Conservation (phyloP, 352 stramenopile species). For the Globisporangium cylindrosporum region DNA sequence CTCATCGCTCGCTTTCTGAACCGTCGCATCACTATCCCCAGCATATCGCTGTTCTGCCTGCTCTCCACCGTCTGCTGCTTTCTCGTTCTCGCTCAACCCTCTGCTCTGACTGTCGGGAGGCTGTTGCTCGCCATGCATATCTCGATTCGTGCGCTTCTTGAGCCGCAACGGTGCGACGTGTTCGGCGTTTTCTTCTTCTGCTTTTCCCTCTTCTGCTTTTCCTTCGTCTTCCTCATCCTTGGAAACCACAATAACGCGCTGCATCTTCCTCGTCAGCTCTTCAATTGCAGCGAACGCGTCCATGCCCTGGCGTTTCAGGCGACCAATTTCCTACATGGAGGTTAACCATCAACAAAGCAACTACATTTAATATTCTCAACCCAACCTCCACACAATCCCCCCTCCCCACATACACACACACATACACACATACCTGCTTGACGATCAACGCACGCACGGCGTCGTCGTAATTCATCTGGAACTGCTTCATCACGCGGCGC, state of each 20-base stretch:
- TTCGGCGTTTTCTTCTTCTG: conserved; percentile 6
- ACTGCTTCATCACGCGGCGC: conserved; percentile 76
- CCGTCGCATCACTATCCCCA: conserved; percentile 2
- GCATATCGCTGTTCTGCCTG: background rate
- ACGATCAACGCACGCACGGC: conserved; percentile 81
- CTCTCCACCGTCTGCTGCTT: background rate
- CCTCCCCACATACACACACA: background rate
- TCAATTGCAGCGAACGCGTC: conserved; percentile 85
- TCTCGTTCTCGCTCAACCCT: background rate
- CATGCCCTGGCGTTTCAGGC: conserved; percentile 70
- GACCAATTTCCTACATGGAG: conserved; percentile 54
- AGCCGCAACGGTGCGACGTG: conserved; percentile 1
- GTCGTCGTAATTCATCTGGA: conserved; percentile 87
- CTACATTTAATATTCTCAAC: background rate
- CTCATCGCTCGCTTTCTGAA: conserved; percentile 1
- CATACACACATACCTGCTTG: conserved; percentile 42
- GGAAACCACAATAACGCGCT: conserved; percentile 23
- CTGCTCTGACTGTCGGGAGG: too few species aligned
- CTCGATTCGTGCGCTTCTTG: conserved; percentile 12
- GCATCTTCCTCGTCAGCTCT: conserved; percentile 83
- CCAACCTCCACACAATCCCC: background rate
- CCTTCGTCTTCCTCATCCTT: conserved; percentile 14
- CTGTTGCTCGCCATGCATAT: conserved; percentile 4
- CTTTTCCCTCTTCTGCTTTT: background rate
- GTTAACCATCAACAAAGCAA: background rate